These are phyloP conservation scores for Oryza meyeriana DNA, from an alignment of 176 grass and related monocot genomes.

Conservation along the genomic window DNA sequence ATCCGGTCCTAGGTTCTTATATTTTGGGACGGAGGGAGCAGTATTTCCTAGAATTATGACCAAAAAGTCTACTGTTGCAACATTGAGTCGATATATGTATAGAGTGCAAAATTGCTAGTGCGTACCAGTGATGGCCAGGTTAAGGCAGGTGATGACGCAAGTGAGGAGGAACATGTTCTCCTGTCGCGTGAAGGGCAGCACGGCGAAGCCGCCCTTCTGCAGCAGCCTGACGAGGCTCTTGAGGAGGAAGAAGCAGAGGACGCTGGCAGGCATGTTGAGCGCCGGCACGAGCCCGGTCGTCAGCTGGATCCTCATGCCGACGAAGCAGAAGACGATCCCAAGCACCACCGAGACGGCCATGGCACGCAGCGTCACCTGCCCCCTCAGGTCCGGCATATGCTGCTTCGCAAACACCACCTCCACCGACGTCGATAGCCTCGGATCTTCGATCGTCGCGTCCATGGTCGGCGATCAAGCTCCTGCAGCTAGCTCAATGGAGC, in stretches of 20 bases:
- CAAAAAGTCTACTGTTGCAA: not conserved
- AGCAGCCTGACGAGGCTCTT: constrained; percentile 15
- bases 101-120: not conserved
- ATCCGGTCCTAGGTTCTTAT: no score
- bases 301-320: constrained; percentile 52
- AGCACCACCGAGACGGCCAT: constrained; percentile 41
- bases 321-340: constrained; percentile 32
- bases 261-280: constrained; percentile 45
- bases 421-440: constrained; percentile 13
- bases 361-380: constrained; percentile 37
- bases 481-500: not conserved
- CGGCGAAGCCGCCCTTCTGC: constrained; percentile 4
- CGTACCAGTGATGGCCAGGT: constrained; percentile 39
- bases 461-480: not conserved
- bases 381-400: constrained; percentile 18
- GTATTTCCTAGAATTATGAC: not conserved
- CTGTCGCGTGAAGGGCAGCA: constrained; percentile 52
- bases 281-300: constrained; percentile 42
- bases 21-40: no score
- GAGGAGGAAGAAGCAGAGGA: constrained; percentile 56
- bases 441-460: constrained; percentile 45
- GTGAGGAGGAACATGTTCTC: constrained; percentile 48
- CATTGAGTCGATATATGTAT: not conserved
- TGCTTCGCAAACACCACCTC: constrained; percentile 54
- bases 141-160: constrained; percentile 35